phyloP scores from a whole-genome alignment of 176 grass and related monocot species.

The Triticum urartu region DNA sequence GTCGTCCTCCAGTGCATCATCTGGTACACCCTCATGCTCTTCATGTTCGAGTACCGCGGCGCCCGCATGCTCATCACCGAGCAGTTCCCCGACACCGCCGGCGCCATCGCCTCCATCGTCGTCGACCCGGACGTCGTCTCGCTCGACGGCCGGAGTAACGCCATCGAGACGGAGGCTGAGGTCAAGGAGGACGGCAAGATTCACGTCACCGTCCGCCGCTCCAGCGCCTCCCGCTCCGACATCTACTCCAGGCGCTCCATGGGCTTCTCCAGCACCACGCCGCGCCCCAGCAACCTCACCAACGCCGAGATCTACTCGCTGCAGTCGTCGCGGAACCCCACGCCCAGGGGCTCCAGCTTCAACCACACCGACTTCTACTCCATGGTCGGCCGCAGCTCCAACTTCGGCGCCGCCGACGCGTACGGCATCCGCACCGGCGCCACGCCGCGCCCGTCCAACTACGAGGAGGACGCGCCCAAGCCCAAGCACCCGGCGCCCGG shows the following conservation, averaged over 20 bases:
- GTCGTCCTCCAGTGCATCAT: slow-evolving; percentile 99
- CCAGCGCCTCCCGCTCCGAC: slow-evolving; percentile 91
- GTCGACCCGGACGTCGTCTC: slow-evolving; percentile 94
- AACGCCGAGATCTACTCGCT: slow-evolving; percentile 99
- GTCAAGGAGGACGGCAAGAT: slow-evolving; percentile 90
- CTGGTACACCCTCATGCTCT: slow-evolving; percentile 99
- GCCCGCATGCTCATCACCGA: slow-evolving; percentile 85
- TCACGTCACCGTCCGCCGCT: slow-evolving; percentile 86
- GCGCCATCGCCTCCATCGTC: slow-evolving; percentile 79
- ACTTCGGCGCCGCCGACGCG: slow-evolving; percentile 78
- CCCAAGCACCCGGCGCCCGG: slow-evolving; percentile 42
- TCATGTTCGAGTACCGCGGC: slow-evolving; percentile 98
- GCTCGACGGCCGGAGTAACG: slow-evolving; percentile 68
- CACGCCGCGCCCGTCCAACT: slow-evolving; percentile 89
- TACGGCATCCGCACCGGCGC: slow-evolving; percentile 59
- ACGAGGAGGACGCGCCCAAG: slow-evolving; percentile 79
- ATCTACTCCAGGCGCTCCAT: slow-evolving; percentile 85
- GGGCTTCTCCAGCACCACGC: slow-evolving; percentile 84
- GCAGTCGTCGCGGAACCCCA: slow-evolving; percentile 93
- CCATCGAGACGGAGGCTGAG: slow-evolving; percentile 89
- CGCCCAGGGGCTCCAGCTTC: slow-evolving; percentile 91
- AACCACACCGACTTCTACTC: slow-evolving; percentile 99
- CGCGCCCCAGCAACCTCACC: slow-evolving; percentile 86
- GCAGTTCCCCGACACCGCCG: slow-evolving; percentile 96
- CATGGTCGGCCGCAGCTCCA: slow-evolving; percentile 93